Conservation (phyloP, 257 asterid genomes). For the Apocynum venetum region DNA sequence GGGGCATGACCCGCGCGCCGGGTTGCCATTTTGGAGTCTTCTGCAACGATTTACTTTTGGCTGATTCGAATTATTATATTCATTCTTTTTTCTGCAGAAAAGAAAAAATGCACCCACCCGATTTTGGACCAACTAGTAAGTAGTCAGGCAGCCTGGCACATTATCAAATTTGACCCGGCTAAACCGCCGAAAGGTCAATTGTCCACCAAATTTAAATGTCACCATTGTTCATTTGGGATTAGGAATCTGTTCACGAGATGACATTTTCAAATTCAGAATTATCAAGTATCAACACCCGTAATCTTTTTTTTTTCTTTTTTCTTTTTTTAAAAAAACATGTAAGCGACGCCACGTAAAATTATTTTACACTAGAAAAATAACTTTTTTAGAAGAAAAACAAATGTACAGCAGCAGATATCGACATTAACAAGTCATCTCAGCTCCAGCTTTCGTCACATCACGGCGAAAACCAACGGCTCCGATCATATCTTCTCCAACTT, state of each 20-base stretch:
- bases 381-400: neutral
- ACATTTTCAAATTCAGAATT: neutral
- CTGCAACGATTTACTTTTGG: too few species aligned
- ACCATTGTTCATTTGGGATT: neutral
- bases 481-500: slow-evolving; percentile 67
- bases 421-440: slow-evolving; percentile 1
- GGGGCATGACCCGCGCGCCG: too few species aligned
- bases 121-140: neutral
- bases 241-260: neutral
- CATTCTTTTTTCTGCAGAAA: too few species aligned
- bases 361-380: neutral
- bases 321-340: neutral
- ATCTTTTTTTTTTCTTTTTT: neutral
- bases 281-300: neutral
- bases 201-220: neutral
- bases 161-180: neutral
- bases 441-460: slow-evolving; percentile 7
- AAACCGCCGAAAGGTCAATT: too few species aligned
- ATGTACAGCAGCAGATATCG: slow-evolving; percentile 16
- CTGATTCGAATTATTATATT: too few species aligned
- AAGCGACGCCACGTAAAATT: slow-evolving; percentile 17
- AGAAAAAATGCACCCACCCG: neutral
- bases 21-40: too few species aligned
- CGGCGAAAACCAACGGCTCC: slow-evolving; percentile 21
- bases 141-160: neutral